Conservation (phyloP, 768 basidiomycete genomes). For the Leccinum truebloodii region DNA sequence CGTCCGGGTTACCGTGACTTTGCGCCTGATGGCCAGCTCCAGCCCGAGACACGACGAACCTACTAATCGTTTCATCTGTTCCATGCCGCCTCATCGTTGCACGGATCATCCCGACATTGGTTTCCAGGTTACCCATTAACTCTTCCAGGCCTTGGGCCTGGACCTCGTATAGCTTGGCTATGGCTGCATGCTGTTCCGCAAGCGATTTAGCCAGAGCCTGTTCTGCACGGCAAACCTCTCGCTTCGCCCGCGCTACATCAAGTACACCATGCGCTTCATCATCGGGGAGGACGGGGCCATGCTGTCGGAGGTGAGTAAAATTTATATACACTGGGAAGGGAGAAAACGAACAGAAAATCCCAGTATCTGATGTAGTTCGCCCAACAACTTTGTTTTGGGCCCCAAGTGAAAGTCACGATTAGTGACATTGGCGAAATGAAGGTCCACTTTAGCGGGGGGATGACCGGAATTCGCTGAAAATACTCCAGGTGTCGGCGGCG, state of each 20-base stretch:
- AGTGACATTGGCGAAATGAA: too few relatives aligned
- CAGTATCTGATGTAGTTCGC: background rate
- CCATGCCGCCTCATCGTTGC: background rate
- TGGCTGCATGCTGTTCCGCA: background rate
- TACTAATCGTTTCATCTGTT: too few relatives aligned
- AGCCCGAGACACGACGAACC: too few relatives aligned
- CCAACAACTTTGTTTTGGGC: too few relatives aligned
- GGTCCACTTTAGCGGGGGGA: too few relatives aligned
- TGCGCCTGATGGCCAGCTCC: too few relatives aligned
- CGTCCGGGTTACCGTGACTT: too few relatives aligned
- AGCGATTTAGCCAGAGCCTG: background rate
- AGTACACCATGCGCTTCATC: background rate
- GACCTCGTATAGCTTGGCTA: background rate
- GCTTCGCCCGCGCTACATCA: background rate
- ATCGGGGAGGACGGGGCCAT: background rate
- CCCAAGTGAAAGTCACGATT: too few relatives aligned
- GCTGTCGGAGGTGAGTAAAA: background rate
- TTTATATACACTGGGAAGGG: background rate
- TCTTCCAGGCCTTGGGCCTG: background rate
- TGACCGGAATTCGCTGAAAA: too few relatives aligned
- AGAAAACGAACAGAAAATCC: background rate
- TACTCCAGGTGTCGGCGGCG: too few relatives aligned
- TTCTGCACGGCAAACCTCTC: background rate
- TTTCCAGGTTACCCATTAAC: background rate
- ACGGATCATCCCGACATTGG: background rate